These are phyloP conservation scores for Luzula sylvatica DNA, from an alignment of 176 grass and related monocot species.

Conservation along the genomic window DNA sequence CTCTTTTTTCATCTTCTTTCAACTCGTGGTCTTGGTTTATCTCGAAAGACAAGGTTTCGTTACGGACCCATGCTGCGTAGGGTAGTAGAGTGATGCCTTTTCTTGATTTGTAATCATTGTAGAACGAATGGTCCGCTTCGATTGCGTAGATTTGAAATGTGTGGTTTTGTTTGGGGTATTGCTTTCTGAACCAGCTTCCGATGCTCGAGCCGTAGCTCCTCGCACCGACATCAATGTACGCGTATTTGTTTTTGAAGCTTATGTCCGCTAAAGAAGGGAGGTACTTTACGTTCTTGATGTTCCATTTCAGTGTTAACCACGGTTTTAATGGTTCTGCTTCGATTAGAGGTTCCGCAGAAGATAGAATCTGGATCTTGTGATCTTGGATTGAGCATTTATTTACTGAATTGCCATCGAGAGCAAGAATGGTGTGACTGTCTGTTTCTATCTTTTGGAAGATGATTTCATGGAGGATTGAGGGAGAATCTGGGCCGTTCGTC, in stretches of 20 bases:
- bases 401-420: conserved; percentile 15
- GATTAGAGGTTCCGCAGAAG: conserved; percentile 48
- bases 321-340: conserved; percentile 49
- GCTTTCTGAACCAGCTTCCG: conserved; percentile 70
- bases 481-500: conserved; percentile 20
- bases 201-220: conserved; percentile 70
- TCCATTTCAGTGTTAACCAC: conserved; percentile 61
- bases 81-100: conserved; percentile 51
- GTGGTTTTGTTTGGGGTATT: conserved; percentile 76
- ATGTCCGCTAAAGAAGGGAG: conserved; percentile 46
- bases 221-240: conserved; percentile 62
- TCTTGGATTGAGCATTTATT: conserved; percentile 25
- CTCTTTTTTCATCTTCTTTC: conserved; percentile 36
- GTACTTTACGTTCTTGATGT: conserved; percentile 56
- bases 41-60: conserved; percentile 66
- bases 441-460: conserved; percentile 41
- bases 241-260: conserved; percentile 51
- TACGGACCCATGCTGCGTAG: conserved; percentile 65
- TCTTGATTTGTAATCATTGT: conserved; percentile 42
- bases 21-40: conserved; percentile 35
- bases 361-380: conserved; percentile 36
- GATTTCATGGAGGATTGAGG: conserved; percentile 30
- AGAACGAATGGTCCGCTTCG: conserved; percentile 60
- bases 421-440: conserved; percentile 13
- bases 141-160: conserved; percentile 65